Base-by-base conservation (phyloP, 2,329 filamentous ascomycete genomes). In the Ophiocordyceps robertsii region DNA sequence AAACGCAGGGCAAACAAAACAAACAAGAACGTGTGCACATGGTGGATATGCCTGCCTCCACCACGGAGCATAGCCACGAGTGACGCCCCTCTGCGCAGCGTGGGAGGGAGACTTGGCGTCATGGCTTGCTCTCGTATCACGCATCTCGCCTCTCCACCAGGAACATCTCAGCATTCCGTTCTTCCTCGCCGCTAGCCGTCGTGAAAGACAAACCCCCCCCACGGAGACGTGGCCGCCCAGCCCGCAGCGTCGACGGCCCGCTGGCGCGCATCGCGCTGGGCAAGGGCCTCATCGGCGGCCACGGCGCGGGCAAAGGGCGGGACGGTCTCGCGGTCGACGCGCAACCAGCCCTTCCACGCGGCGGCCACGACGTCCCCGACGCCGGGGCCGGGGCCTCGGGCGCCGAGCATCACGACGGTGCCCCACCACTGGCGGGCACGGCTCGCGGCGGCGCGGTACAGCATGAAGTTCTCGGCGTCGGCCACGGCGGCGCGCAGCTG, bases 351-450 rank as follows among this genome's bases (percentile, higher is more conserved):
- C 46, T 56, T 63, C 60, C 60, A 64, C 24, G 52, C 56, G 12
- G 55, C 49, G 40, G 3, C 19, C 19, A 55, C 51, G 36, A 61
- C 46, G 40, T 61, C 52, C 17, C 62, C 59, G 1, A 57, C 56
- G 56, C 56, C 27, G 55, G 48, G 36, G 11, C 40, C 32, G 32
- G 16, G 8, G 17, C 32, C 19, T 19, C n/a, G n/a, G n/a, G 19
- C 42, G 1, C 64, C 65, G 10, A 70, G 71, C 33, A 77, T 49
- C 6, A 77, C 66, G 24, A 78, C 50, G 2, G 70, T 74, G n/a
- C 75, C 74, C 74, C 75, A 78, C 67, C 69, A 75, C 45, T 67
- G 64, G 4, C 74, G 65, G 24, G 50, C 56, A 6, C 62, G 60
- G 47, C 69, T 75, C 29, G 62, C 47, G 10, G 42, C 43, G 7